Conservation (phyloP, 345 rosid genomes). For the Gynandropsis gynandra region DNA sequence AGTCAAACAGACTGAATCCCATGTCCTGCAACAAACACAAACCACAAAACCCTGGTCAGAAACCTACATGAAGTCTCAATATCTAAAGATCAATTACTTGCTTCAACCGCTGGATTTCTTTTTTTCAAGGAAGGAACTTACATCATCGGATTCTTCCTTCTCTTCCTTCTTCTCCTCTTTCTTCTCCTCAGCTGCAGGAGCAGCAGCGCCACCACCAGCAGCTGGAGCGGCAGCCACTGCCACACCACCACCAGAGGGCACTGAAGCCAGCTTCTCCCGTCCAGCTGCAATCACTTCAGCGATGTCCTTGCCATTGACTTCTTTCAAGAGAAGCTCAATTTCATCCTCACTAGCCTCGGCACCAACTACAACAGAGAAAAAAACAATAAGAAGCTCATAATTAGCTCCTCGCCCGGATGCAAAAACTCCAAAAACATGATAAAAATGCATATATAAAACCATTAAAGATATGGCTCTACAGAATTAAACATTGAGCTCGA, state of each 20-base stretch:
- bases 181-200: constrained; percentile 59
- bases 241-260: constrained; percentile 56
- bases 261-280: constrained; percentile 74
- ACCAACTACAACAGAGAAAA: constrained; percentile 48
- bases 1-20: constrained; percentile 61
- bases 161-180: constrained; percentile 75
- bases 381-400: neutral
- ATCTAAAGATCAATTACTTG: neutral
- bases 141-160: constrained; percentile 81
- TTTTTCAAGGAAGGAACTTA: constrained; percentile 22
- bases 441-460: too few relatives aligned
- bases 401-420: neutral
- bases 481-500: too few relatives aligned
- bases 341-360: constrained; percentile 53
- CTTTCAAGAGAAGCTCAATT: constrained; percentile 51
- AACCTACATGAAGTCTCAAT: neutral
- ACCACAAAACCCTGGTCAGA: neutral
- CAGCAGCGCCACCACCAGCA: constrained; percentile 34
- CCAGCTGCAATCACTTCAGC: constrained; percentile 78
- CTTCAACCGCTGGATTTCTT: neutral
- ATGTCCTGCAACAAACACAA: constrained; percentile 39
- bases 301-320: constrained; percentile 63
- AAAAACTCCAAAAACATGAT: neutral
- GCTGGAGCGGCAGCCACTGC: constrained; percentile 37
- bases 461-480: too few relatives aligned